A percentile compares a stretch with the other conserved stretches of the same genome.
Conservation (phyloP, 352 stramenopile species). For the Hyaloperonospora brassicae region DNA sequence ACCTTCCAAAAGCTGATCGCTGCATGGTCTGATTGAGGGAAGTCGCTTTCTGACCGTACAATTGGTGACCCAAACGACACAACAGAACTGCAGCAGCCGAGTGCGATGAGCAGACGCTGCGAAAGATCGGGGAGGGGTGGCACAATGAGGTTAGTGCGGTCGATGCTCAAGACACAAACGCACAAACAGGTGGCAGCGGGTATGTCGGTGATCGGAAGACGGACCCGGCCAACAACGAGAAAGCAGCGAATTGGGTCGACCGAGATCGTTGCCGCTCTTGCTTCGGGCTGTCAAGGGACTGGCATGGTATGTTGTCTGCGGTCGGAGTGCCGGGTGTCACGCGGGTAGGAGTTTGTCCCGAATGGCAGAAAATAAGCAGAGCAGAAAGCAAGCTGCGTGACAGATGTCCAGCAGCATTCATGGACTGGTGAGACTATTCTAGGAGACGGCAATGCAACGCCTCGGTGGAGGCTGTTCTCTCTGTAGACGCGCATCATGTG, state of each 20-base stretch:
- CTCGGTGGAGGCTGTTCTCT: constrained; percentile 22
- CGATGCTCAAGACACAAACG: constrained; percentile 8
- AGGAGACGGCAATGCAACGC: constrained; percentile 27
- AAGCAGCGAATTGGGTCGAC: constrained; percentile 10
- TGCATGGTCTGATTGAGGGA: constrained; percentile 4
- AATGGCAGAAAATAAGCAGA: constrained; percentile 19
- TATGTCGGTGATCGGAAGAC: constrained; percentile 12
- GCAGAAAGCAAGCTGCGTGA: constrained; percentile 17
- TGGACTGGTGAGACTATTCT: constrained; percentile 26
- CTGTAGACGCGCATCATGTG: constrained; percentile 11
- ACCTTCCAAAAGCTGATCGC: constrained; percentile 30
- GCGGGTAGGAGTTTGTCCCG: constrained; percentile 3
- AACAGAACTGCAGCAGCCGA: constrained; percentile 14
- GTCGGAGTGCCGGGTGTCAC: constrained; percentile 5
- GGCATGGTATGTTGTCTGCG: constrained; percentile 11
- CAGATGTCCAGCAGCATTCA: constrained; percentile 11
- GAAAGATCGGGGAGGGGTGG: constrained; percentile 6
- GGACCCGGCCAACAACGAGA: constrained; percentile 1
- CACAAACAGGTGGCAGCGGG: constrained; percentile 5
- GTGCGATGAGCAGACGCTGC: constrained; percentile 14
- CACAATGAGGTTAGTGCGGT: constrained; percentile 8
- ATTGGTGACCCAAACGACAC: constrained; percentile 9
- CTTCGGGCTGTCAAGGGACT: constrained; percentile 13
- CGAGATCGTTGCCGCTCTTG: constrained; percentile 6
- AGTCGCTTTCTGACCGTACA: constrained; percentile 9